A percentile compares a stretch with the other conserved stretches of the same genome.
These are phyloP conservation scores for Penicillium polonicum DNA, from an alignment of 2,329 filamentous ascomycete species.

Conservation along the genomic window DNA sequence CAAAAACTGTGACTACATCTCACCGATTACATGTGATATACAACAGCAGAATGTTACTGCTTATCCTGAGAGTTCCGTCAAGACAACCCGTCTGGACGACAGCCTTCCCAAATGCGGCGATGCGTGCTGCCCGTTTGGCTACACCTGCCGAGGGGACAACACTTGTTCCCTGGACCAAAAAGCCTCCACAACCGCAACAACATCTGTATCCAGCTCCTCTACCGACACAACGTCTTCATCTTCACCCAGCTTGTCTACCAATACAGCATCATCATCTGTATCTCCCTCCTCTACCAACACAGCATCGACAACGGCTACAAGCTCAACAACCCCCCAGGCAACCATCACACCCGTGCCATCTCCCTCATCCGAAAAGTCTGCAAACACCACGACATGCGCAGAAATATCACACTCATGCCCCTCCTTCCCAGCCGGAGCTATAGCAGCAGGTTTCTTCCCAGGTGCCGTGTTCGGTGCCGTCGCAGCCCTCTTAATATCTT, in stretches of 20 bases:
- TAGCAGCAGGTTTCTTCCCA: conserved; percentile 49
- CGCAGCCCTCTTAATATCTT: conserved; percentile 53
- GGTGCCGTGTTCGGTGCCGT: conserved; percentile 49
- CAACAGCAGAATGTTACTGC: conserved; percentile 42
- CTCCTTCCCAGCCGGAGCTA: conserved; percentile 42
- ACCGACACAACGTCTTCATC: conserved; percentile 13
- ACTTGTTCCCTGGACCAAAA: conserved; percentile 31
- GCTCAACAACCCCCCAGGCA: conserved; percentile 19
- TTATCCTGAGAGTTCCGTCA: conserved; percentile 39
- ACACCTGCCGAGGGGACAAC: conserved; percentile 38
- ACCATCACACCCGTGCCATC: conserved; percentile 25
- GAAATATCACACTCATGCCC: conserved; percentile 28
- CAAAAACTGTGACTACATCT: conserved; percentile 42
- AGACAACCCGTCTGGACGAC: conserved; percentile 44
- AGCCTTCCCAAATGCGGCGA: conserved; percentile 44
- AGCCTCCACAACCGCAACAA: conserved; percentile 21
- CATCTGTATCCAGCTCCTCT: conserved; percentile 8
- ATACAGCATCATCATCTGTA: conserved; percentile 13
- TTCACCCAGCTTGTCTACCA: neutral
- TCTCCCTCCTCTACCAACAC: neutral
- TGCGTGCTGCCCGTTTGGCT: conserved; percentile 50
- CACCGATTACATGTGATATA: conserved; percentile 46
- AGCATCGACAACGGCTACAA: conserved; percentile 16
- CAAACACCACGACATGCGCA: conserved; percentile 8
- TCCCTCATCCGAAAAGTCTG: conserved; percentile 20